Evolutionary conservation across 345 rosid genomes (phyloP).

Genomic region (Euphorbia lathyris): DNA sequence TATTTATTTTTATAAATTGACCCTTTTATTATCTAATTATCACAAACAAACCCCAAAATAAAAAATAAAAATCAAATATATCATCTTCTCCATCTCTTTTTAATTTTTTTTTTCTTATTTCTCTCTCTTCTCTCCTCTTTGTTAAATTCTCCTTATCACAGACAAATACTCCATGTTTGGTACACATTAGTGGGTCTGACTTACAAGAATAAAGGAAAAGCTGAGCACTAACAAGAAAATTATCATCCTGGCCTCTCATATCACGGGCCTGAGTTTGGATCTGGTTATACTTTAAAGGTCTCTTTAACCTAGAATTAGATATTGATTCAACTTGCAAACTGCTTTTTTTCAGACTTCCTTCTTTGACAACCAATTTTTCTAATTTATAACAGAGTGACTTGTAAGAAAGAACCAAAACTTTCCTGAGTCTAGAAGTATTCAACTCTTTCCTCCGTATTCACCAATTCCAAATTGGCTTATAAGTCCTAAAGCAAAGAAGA

Average conservation of each 20-base stretch:
- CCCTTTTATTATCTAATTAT: too few species aligned
- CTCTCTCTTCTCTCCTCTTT: too few species aligned
- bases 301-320: background rate
- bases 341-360: background rate
- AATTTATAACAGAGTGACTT: background rate
- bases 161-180: background rate
- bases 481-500: too few species aligned
- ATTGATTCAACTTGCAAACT: background rate
- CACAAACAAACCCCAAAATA: too few species aligned
- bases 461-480: background rate
- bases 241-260: too few species aligned
- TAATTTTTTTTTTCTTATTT: too few species aligned
- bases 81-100: too few species aligned
- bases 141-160: too few species aligned
- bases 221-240: background rate
- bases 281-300: background rate
- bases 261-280: slow-evolving; percentile 1
- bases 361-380: background rate
- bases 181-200: background rate
- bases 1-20: too few species aligned
- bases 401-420: background rate
- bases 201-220: background rate
- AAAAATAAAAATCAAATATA: too few species aligned
- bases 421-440: background rate
- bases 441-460: background rate